phyloP scores from a whole-genome alignment of 1,139 yeast genomes.

The Suhomyces panamericanus region DNA sequence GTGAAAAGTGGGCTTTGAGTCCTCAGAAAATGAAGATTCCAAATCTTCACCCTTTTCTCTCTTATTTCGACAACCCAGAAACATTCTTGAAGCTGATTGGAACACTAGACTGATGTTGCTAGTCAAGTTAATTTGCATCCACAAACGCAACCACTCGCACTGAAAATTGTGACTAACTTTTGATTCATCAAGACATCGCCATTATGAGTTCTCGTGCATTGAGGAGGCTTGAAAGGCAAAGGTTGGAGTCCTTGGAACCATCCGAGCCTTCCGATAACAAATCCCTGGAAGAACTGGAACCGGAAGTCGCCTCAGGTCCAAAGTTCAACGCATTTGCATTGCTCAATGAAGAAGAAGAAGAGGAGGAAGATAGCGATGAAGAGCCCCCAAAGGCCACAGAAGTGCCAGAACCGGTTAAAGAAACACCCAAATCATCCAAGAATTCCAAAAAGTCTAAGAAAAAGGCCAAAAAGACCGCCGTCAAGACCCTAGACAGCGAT shows the following conservation, averaged over 20 bases:
- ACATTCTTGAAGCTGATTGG: too few relatives aligned
- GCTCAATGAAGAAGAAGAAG: conserved; percentile 43
- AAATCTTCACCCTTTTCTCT: too few relatives aligned
- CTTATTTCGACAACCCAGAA: too few relatives aligned
- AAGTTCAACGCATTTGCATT: conserved; percentile 56
- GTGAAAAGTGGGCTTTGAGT: too few relatives aligned
- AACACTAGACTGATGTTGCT: too few relatives aligned
- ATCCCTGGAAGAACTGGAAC: conserved; percentile 8
- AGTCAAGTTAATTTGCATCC: conserved; percentile 7
- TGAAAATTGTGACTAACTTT: background rate
- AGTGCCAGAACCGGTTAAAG: background rate
- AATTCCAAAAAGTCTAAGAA: conserved; percentile 14
- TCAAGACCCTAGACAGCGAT: conserved; percentile 28
- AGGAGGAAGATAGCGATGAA: conserved; percentile 23
- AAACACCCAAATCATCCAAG: background rate
- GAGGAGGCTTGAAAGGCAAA: conserved; percentile 49
- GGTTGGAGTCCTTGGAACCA: conserved; percentile 29
- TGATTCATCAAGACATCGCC: background rate
- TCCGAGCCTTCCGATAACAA: background rate
- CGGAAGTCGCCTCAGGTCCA: conserved; percentile 12
- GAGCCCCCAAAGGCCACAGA: conserved; percentile 19
- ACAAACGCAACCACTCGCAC: conserved; percentile 9
- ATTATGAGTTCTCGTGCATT: conserved; percentile 71
- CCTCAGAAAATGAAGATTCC: too few relatives aligned
- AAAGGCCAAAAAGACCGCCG: conserved; percentile 7